These are phyloP conservation scores for Tritrichomonas foetus DNA, from an alignment of 208 protist species.

Conservation along the genomic window DNA sequence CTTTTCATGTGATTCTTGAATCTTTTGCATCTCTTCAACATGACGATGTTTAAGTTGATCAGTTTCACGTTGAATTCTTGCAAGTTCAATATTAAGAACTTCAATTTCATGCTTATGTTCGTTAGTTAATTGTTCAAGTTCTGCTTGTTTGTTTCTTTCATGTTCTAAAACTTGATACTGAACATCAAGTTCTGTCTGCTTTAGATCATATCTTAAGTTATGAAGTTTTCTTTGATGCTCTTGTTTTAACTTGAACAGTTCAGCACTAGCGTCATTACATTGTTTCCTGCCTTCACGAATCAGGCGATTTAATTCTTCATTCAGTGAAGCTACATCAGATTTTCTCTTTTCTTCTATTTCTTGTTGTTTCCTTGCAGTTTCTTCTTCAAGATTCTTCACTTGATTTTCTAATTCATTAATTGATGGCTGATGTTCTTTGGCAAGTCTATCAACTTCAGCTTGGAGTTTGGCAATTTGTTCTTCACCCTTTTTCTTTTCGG, in stretches of 20 bases:
- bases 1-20: conserved; percentile 4
- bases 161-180: background rate
- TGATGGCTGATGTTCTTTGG: background rate
- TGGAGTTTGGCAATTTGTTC: background rate
- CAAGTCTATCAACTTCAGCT: background rate
- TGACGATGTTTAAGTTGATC: background rate
- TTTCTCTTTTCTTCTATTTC: background rate
- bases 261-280: background rate
- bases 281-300: background rate
- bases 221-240: background rate
- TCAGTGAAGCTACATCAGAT: background rate
- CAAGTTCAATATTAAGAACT: background rate
- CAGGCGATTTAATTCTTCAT: background rate
- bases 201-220: background rate
- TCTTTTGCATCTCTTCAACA: background rate
- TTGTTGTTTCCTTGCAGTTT: background rate
- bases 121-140: background rate
- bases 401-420: background rate
- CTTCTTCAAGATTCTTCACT: background rate
- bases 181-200: background rate
- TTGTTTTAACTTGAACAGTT: background rate
- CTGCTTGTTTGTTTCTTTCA: background rate
- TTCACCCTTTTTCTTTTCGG: background rate
- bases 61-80: background rate
- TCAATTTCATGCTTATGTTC: background rate